Conservation (phyloP, 805 yeast genomes). For the Zygosaccharomyces siamensis region DNA sequence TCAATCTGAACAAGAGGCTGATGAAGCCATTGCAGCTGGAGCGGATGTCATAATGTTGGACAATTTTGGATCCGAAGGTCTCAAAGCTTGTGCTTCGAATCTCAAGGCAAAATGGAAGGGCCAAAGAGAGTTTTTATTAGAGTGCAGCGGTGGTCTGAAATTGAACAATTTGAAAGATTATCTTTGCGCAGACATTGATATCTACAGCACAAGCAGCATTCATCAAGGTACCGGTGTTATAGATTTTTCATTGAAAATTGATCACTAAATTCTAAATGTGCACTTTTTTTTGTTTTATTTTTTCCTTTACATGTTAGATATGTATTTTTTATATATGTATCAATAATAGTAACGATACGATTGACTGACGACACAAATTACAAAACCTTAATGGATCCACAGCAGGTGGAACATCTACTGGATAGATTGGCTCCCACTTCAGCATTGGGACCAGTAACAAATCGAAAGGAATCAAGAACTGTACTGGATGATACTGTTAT, state of each 20-base stretch:
- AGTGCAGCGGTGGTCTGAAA: conserved; percentile 89
- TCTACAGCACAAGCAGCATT: conserved; percentile 84
- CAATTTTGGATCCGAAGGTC: conserved; percentile 65
- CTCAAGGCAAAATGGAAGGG: conserved; percentile 54
- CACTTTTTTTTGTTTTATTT: background rate
- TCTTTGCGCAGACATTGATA: conserved; percentile 75
- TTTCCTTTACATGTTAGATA: background rate
- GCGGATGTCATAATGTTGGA: conserved; percentile 96
- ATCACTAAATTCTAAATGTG: conserved; percentile 6
- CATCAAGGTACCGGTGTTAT: conserved; percentile 86
- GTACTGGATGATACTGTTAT: conserved; percentile 20
- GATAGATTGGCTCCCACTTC: conserved; percentile 9
- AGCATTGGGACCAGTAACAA: conserved; percentile 6
- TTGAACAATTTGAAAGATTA: conserved; percentile 58
- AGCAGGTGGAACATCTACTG: conserved; percentile 6
- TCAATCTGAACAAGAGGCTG: conserved; percentile 77
- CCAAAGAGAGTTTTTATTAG: conserved; percentile 56
- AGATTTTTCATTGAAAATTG: conserved; percentile 72
- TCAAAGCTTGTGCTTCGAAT: conserved; percentile 58
- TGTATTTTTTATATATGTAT: background rate
- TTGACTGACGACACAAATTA: background rate
- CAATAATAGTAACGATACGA: background rate
- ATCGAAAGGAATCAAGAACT: conserved; percentile 4
- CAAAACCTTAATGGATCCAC: conserved; percentile 7
- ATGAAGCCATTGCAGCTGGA: conserved; percentile 90